These are phyloP conservation scores for Batrachochytrium dendrobatidis DNA, from an alignment of 371 early-diverging fungal species.

Conservation along the genomic window DNA sequence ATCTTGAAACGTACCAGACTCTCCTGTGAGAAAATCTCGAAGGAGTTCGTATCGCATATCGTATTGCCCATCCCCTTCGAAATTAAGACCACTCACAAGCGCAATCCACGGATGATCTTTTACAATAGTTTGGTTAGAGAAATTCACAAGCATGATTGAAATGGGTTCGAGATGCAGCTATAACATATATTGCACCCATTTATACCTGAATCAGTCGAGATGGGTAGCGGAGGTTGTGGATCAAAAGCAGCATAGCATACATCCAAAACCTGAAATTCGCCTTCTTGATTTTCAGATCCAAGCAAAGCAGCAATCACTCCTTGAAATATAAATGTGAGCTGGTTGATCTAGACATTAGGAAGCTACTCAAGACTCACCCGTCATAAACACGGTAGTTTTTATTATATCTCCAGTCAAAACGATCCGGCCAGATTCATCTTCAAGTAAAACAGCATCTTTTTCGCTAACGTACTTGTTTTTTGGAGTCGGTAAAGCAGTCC, in stretches of 20 bases:
- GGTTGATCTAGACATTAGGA: neutral
- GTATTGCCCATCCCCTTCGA: too few species aligned
- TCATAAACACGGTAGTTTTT: constrained; percentile 48
- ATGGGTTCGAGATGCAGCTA: constrained; percentile 11
- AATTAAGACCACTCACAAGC: constrained; percentile 67
- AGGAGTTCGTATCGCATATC: constrained; percentile 61
- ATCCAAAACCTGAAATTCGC: constrained; percentile 72
- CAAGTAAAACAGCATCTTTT: constrained; percentile 58
- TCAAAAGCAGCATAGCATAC: constrained; percentile 65
- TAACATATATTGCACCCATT: neutral
- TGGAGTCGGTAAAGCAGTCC: constrained; percentile 54
- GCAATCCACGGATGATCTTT: constrained; percentile 58
- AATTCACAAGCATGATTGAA: neutral
- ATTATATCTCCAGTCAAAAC: constrained; percentile 49
- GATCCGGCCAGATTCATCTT: constrained; percentile 90
- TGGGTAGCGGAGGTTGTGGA: constrained; percentile 41
- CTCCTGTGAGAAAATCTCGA: constrained; percentile 71
- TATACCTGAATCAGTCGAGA: neutral
- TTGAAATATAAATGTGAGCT: neutral
- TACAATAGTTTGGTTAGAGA: too few species aligned
- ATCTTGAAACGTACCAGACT: constrained; percentile 56
- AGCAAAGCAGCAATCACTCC: neutral
- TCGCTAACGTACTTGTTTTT: constrained; percentile 59
- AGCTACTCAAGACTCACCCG: constrained; percentile 40
- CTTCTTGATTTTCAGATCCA: neutral